phyloP scores from a whole-genome alignment of 2,329 filamentous ascomycete species.

The Teratosphaeria epicoccoides region DNA sequence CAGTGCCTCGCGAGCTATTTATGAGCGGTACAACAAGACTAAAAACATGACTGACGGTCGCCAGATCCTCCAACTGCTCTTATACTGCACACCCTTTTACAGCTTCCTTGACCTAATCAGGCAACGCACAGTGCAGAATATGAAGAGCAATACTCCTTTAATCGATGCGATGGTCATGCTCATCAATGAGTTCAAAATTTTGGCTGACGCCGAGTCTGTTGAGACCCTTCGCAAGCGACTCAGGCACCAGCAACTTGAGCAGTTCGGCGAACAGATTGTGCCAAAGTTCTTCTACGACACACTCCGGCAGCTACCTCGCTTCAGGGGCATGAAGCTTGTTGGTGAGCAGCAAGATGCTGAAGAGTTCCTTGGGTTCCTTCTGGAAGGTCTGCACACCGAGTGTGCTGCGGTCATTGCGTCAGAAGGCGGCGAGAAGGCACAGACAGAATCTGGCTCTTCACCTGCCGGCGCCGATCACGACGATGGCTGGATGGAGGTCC shows the following conservation, averaged over 20 bases:
- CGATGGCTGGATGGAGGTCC: constrained; percentile 84
- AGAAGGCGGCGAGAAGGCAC: constrained; percentile 17
- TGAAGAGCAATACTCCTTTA: constrained; percentile 89
- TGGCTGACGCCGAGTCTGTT: constrained; percentile 64
- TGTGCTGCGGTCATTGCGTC: constrained; percentile 61
- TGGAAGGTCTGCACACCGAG: constrained; percentile 89
- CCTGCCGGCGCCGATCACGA: constrained; percentile 31
- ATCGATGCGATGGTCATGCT: constrained; percentile 97
- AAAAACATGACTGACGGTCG: background rate
- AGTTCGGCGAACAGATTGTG: constrained; percentile 82
- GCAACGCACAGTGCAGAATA: constrained; percentile 74
- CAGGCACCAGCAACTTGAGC: constrained; percentile 74
- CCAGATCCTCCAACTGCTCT: constrained; percentile 85
- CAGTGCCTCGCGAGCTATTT: too few species aligned
- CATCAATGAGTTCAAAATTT: constrained; percentile 79
- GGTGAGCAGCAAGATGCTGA: constrained; percentile 97
- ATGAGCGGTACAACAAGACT: too few species aligned
- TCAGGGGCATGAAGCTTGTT: constrained; percentile 80
- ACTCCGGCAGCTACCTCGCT: constrained; percentile 74
- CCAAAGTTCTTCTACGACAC: constrained; percentile 94
- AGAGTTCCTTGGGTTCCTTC: constrained; percentile 85
- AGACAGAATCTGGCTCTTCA: constrained; percentile 30
- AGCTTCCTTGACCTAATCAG: constrained; percentile 81
- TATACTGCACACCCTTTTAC: constrained; percentile 91
- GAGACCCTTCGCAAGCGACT: constrained; percentile 64